phyloP scores from a whole-genome alignment of 495 filamentous ascomycete species.

The Pseudevernia furfuracea region DNA sequence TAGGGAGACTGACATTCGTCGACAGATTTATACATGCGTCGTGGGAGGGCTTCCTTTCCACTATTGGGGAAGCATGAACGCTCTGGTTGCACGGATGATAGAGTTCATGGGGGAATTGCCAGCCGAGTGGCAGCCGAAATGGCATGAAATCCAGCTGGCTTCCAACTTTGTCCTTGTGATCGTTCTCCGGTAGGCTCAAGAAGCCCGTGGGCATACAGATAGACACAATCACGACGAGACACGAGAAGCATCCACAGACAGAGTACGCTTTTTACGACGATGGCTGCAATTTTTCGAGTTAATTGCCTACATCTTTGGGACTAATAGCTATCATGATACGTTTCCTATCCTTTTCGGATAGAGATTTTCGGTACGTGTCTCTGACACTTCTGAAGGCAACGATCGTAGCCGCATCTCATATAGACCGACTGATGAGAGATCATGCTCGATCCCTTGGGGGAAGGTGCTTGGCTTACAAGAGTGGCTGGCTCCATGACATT shows the following conservation, averaged over 20 bases:
- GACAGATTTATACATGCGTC: neutral
- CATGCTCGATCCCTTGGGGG: neutral
- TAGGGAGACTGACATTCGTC: neutral
- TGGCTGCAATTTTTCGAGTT: conserved; percentile 5
- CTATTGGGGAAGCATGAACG: neutral
- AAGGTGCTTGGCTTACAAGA: neutral
- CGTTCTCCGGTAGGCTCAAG: neutral
- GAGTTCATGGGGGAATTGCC: neutral
- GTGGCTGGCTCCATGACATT: neutral
- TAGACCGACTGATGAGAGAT: neutral
- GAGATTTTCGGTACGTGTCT: conserved; percentile 1
- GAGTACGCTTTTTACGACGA: neutral
- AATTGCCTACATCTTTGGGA: conserved; percentile 9
- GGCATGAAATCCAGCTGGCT: neutral
- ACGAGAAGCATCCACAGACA: neutral
- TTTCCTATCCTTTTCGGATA: neutral
- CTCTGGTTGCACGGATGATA: neutral
- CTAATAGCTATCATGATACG: conserved; percentile 9
- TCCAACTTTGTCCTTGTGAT: neutral
- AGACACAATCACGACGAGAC: neutral
- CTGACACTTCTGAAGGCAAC: conserved; percentile 2
- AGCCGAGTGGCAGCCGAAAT: neutral
- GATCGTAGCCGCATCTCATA: conserved; percentile 1
- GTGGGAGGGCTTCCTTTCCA: neutral
- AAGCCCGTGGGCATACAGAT: neutral